Percentiles rank a stretch among this genome's conserved stretches.
Evolutionary conservation across 2,329 filamentous ascomycete genomes (phyloP).

Genomic region (Ophiostoma ulmi): DNA sequence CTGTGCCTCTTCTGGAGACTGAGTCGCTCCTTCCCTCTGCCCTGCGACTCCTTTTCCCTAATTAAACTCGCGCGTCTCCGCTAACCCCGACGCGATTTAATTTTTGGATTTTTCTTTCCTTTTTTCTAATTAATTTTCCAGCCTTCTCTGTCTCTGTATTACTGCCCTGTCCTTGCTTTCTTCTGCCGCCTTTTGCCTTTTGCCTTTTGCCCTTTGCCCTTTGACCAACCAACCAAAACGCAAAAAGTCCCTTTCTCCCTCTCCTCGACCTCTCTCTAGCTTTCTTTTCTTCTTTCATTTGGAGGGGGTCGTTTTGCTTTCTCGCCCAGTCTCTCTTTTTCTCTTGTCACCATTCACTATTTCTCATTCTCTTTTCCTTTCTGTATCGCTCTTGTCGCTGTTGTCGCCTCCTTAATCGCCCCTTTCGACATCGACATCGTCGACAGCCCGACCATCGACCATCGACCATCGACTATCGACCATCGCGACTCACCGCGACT

Average conservation of each 20-base stretch:
- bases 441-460: not conserved
- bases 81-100: constrained; percentile 4
- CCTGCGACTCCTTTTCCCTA: not conserved
- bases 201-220: not conserved
- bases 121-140: not conserved
- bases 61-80: not conserved
- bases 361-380: not conserved
- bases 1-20: not conserved
- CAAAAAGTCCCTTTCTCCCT: constrained; percentile 7
- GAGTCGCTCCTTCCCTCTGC: not conserved
- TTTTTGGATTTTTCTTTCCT: not conserved
- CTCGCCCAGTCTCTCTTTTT: not conserved
- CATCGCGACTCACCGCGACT: not conserved
- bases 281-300: constrained; percentile 12
- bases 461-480: not conserved
- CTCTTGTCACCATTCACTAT: not conserved
- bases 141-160: not conserved
- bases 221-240: not conserved
- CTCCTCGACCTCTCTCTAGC: not conserved
- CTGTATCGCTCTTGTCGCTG: not conserved
- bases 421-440: not conserved
- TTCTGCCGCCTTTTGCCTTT: not conserved
- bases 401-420: not conserved
- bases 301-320: not conserved
- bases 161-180: not conserved